Conservation (phyloP, 1,139 yeast genomes). For the Taphrina communis region DNA sequence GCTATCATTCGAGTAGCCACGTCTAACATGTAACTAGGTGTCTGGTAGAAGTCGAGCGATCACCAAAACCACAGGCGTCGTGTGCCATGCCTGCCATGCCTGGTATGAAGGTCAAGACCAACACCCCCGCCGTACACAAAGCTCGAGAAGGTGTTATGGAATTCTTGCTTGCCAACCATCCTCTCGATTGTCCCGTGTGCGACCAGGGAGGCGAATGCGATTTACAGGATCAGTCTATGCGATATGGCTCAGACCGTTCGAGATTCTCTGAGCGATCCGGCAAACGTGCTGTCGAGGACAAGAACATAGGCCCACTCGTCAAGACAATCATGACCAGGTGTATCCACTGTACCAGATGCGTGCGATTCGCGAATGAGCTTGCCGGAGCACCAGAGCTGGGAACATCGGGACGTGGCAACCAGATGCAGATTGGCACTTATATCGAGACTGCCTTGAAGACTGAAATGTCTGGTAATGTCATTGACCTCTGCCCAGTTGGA, state of each 20-base stretch:
- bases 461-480: constrained; percentile 85
- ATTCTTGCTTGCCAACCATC: constrained; percentile 86
- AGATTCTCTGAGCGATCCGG: constrained; percentile 81
- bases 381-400: constrained; percentile 95
- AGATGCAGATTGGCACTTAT: constrained; percentile 89
- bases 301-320: constrained; percentile 86
- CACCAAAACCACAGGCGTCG: constrained; percentile 88
- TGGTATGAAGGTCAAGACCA: constrained; percentile 87
- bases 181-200: constrained; percentile 90
- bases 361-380: constrained; percentile 85
- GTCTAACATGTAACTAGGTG: constrained; percentile 52
- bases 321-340: constrained; percentile 93
- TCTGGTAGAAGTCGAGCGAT: constrained; percentile 85
- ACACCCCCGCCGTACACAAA: constrained; percentile 77
- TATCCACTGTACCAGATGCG: constrained; percentile 92
- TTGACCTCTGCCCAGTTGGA: constrained; percentile 91
- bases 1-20: background rate
- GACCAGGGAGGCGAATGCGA: constrained; percentile 97
- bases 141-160: constrained; percentile 93
- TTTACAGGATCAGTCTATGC: constrained; percentile 82
- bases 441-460: constrained; percentile 83
- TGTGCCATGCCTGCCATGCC: constrained; percentile 90
- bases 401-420: constrained; percentile 88
- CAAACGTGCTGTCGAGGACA: constrained; percentile 88
- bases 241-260: constrained; percentile 87